phyloP scores from a whole-genome alignment of 371 early-diverging fungal genomes.

The Mucor irregularis region DNA sequence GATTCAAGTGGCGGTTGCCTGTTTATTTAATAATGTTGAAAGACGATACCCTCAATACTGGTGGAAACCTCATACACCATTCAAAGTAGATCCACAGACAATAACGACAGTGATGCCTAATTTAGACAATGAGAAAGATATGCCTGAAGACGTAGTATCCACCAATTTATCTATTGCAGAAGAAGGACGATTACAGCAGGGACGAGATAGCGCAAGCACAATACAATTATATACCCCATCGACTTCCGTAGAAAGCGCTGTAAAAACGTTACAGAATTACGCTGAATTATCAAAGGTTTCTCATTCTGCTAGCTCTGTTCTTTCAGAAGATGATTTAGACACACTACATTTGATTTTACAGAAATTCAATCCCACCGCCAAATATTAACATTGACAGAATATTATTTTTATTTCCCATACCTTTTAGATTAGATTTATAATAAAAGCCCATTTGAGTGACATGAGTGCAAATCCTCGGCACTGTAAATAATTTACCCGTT shows the following conservation, averaged over 20 bases:
- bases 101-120: constrained; percentile 5
- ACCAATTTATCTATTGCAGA: constrained; percentile 1
- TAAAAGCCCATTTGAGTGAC: no score
- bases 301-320: no score
- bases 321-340: no score
- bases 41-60: constrained; percentile 71
- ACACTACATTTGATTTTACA: no score
- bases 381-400: no score
- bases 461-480: no score
- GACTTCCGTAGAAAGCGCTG: neutral
- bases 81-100: constrained; percentile 8
- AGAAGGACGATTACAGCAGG: constrained; percentile 11
- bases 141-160: neutral
- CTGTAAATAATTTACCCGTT: no score
- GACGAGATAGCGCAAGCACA: no score
- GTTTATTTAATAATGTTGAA: constrained; percentile 69
- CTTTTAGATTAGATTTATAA: no score
- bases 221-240: neutral
- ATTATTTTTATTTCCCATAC: no score
- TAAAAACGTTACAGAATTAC: neutral
- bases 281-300: no score
- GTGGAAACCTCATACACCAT: constrained; percentile 46
- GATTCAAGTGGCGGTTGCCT: constrained; percentile 59
- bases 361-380: no score
- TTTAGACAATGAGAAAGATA: neutral